Conservation (phyloP, 345 rosid genomes). For the Geranium brycei region DNA sequence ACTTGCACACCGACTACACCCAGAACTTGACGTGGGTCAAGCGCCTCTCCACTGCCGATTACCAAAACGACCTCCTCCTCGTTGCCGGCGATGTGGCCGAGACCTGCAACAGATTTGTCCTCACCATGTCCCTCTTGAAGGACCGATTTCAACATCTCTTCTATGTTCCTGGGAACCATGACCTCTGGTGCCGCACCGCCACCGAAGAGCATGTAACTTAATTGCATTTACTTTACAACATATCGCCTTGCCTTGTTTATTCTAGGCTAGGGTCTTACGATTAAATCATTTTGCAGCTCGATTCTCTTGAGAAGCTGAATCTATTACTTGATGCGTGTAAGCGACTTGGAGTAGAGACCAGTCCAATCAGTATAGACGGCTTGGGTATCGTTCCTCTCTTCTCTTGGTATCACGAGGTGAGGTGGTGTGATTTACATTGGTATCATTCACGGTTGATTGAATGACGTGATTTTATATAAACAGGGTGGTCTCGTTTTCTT, state of each 20-base stretch:
- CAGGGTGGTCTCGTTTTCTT: too few species aligned
- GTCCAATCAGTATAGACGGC: constrained; percentile 25
- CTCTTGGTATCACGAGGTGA: constrained; percentile 72
- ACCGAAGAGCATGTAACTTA: constrained; percentile 25
- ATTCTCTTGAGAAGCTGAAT: constrained; percentile 56
- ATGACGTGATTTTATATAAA: too few species aligned
- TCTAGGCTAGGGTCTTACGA: too few species aligned
- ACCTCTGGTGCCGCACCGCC: constrained; percentile 47
- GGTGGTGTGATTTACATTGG: background rate
- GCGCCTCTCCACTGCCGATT: constrained; percentile 22
- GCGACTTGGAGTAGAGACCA: constrained; percentile 40
- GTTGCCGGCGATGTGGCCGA: constrained; percentile 65
- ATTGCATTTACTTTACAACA: too few species aligned
- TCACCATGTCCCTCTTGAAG: constrained; percentile 47
- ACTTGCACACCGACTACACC: constrained; percentile 48
- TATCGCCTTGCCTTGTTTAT: background rate
- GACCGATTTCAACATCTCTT: constrained; percentile 39
- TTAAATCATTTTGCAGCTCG: constrained; percentile 20
- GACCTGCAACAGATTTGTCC: constrained; percentile 27
- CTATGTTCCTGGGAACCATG: constrained; percentile 55
- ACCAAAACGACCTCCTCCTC: constrained; percentile 35
- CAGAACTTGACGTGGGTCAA: constrained; percentile 53
- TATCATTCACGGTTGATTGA: background rate
- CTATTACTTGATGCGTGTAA: constrained; percentile 46
- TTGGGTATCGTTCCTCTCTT: constrained; percentile 50